Conservation (phyloP, 106 monocot genomes). For the Dendrobium huoshanense region DNA sequence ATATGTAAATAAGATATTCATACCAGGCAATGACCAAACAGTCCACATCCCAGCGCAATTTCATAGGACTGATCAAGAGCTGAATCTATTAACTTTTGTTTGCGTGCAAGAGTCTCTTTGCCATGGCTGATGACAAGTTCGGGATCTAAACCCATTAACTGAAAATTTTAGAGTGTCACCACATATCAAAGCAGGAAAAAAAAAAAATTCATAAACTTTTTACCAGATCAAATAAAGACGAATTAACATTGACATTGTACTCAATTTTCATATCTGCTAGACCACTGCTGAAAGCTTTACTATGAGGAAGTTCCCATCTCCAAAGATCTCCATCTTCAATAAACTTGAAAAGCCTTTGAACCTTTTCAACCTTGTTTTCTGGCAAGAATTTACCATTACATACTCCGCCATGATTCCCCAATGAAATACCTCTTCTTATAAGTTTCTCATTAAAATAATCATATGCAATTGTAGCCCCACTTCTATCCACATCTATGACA, state of each 20-base stretch:
- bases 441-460: constrained; percentile 74
- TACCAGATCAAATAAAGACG: constrained; percentile 72
- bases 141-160: constrained; percentile 76
- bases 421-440: constrained; percentile 7
- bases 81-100: constrained; percentile 63
- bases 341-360: constrained; percentile 58
- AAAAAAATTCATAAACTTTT: background rate
- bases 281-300: constrained; percentile 92
- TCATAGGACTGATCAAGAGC: constrained; percentile 65
- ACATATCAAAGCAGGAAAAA: background rate
- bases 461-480: constrained; percentile 93
- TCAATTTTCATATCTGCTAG: constrained; percentile 75
- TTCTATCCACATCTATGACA: constrained; percentile 80
- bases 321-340: constrained; percentile 95
- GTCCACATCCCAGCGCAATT: constrained; percentile 61
- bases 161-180: constrained; percentile 6
- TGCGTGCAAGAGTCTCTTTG: constrained; percentile 36
- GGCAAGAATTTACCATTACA: constrained; percentile 24
- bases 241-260: constrained; percentile 64
- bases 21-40: constrained; percentile 86
- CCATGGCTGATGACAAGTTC: constrained; percentile 50
- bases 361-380: constrained; percentile 39
- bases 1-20: background rate
- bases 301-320: constrained; percentile 78
- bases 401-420: constrained; percentile 9